Percentiles rank a stretch among this genome's conserved stretches.
phyloP scores from a whole-genome alignment of 768 basidiomycete species.

The Lactarius vividus region DNA sequence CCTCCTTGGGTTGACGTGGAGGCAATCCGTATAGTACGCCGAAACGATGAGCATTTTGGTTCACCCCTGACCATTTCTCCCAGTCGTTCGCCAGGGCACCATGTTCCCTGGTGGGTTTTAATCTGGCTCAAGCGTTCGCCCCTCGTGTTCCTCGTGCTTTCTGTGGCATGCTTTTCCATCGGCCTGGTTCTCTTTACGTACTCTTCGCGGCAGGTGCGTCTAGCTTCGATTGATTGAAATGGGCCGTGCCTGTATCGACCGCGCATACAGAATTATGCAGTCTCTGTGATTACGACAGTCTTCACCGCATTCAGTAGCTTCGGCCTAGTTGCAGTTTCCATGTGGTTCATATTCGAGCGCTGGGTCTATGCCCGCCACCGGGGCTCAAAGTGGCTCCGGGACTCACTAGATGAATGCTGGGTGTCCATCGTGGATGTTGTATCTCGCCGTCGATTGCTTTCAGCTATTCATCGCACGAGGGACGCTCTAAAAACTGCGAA shows the following conservation, averaged over 20 bases:
- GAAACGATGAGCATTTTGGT: conserved; percentile 33
- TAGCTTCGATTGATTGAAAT: background rate
- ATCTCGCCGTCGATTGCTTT: conserved; percentile 15
- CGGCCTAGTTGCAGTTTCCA: conserved; percentile 65
- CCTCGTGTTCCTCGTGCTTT: conserved; percentile 77
- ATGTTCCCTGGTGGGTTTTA: conserved; percentile 78
- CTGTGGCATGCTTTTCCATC: conserved; percentile 79
- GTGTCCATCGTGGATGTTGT: conserved; percentile 26
- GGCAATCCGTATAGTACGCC: conserved; percentile 73
- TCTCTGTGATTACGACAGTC: conserved; percentile 71
- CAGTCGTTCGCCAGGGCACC: conserved; percentile 72
- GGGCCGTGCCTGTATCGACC: background rate
- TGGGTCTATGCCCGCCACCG: conserved; percentile 60
- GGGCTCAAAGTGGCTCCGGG: conserved; percentile 68
- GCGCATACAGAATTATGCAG: conserved; percentile 47
- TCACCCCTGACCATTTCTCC: background rate
- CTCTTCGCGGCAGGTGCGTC: conserved; percentile 62
- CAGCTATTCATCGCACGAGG: conserved; percentile 1
- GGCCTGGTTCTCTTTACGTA: conserved; percentile 80
- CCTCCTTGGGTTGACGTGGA: conserved; percentile 72
- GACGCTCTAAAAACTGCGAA: conserved; percentile 2
- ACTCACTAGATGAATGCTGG: conserved; percentile 48
- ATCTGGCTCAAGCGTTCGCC: conserved; percentile 88
- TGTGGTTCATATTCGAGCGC: conserved; percentile 71
- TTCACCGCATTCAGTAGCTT: conserved; percentile 73